Conservation (phyloP, 306 rosid species). For the Quercus cerris region DNA sequence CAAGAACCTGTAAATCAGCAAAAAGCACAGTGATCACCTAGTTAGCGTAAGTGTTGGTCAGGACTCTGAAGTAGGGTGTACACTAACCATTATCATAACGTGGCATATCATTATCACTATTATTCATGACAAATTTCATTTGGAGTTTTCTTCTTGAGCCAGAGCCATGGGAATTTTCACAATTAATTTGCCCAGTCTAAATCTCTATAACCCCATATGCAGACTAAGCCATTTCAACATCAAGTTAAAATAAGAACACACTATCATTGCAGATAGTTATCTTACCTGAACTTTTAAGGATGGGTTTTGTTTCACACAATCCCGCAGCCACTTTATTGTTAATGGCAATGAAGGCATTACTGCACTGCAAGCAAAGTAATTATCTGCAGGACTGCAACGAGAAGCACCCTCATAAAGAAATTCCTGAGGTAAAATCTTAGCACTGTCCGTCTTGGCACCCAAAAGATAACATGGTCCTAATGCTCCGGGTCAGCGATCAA, state of each 20-base stretch:
- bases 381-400: slow-evolving; percentile 19
- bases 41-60: neutral
- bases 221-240: neutral
- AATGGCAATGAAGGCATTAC: slow-evolving; percentile 76
- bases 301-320: slow-evolving; percentile 61
- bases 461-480: neutral
- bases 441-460: slow-evolving; percentile 30
- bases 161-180: too few relatives aligned
- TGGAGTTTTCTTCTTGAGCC: neutral
- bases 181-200: too few relatives aligned
- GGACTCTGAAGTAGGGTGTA: neutral
- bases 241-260: neutral
- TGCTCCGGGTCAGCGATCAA: neutral
- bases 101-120: neutral
- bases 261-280: neutral
- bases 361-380: slow-evolving; percentile 42
- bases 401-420: slow-evolving; percentile 46
- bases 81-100: neutral
- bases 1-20: slow-evolving; percentile 59
- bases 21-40: neutral
- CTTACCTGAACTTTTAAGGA: slow-evolving; percentile 54
- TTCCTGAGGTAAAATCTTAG: slow-evolving; percentile 27
- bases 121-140: neutral
- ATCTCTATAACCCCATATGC: neutral
- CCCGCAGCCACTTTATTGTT: slow-evolving; percentile 66